These are phyloP conservation scores for Magnusiomyces suaveolens DNA, from an alignment of 1,139 yeast species.

Conservation along the genomic window DNA sequence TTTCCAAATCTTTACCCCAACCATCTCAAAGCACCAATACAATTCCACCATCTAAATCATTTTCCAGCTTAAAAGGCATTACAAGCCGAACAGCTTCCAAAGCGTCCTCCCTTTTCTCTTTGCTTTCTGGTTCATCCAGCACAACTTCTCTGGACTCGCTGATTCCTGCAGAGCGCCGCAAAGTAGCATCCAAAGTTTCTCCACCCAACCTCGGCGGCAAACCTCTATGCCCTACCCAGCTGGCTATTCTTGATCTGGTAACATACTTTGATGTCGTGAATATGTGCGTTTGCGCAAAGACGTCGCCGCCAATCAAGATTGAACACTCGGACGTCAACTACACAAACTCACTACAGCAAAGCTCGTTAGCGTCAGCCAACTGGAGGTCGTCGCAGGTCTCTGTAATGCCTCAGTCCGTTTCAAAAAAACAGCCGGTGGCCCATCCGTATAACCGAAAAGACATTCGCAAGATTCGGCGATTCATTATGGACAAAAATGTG, in stretches of 20 bases:
- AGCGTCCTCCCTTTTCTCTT: background rate
- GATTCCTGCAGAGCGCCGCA: background rate
- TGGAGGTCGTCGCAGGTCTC: background rate
- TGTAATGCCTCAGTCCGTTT: background rate
- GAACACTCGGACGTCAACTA: constrained; percentile 2
- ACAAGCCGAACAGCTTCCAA: background rate
- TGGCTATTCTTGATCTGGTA: constrained; percentile 10
- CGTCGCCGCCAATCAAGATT: background rate
- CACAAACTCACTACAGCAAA: background rate
- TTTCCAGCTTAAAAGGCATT: background rate
- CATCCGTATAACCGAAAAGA: background rate
- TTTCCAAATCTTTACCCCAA: no score
- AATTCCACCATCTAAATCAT: background rate
- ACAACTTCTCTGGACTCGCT: background rate
- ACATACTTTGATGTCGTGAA: constrained; percentile 12
- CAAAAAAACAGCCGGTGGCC: background rate
- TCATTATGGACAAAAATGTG: constrained; percentile 11
- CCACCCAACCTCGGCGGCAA: constrained; percentile 1
- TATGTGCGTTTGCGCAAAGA: constrained; percentile 6
- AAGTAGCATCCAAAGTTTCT: background rate
- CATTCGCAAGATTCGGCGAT: constrained; percentile 1
- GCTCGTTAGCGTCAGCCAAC: background rate
- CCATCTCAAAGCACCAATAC: no score
- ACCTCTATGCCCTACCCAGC: constrained; percentile 1
- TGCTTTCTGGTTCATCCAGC: background rate